Percentiles rank a stretch among this genome's conserved stretches.
These are phyloP conservation scores for Colletotrichum abscissum DNA, from an alignment of 2,329 filamentous ascomycete genomes.

Conservation along the genomic window DNA sequence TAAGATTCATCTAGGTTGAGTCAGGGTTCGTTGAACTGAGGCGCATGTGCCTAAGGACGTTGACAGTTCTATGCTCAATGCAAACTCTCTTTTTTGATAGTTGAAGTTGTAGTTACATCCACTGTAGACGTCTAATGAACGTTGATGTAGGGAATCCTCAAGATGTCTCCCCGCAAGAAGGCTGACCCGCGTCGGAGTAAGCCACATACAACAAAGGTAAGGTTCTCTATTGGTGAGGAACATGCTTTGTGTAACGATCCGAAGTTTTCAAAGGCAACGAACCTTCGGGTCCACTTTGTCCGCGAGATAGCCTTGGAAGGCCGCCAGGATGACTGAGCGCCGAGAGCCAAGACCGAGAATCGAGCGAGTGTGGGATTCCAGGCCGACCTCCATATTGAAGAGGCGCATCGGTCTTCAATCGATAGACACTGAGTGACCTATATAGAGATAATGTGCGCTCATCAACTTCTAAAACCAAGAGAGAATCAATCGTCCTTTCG, in stretches of 20 bases:
- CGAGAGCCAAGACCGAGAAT: background rate
- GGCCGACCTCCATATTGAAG: too few species aligned
- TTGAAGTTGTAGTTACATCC: too few species aligned
- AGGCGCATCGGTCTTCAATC: background rate
- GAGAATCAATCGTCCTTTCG: too few species aligned
- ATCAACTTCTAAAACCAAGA: background rate
- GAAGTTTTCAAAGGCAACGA: background rate
- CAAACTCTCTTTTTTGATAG: too few species aligned
- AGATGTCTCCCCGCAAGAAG: background rate
- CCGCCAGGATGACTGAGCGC: background rate
- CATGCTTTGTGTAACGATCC: background rate
- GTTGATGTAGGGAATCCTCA: background rate
- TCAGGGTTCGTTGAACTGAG: too few species aligned
- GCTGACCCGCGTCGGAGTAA: background rate
- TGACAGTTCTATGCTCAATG: too few species aligned
- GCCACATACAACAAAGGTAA: background rate
- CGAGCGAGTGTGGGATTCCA: background rate
- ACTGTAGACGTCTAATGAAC: too few species aligned
- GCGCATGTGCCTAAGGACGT: too few species aligned
- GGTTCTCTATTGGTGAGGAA: background rate
- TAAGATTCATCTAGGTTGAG: too few species aligned
- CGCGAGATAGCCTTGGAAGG: too few species aligned
- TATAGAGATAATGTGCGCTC: background rate
- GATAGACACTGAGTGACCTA: background rate
- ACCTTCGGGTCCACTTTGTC: background rate